Percentiles rank a stretch among this genome's conserved stretches.
Evolutionary conservation across 2,329 filamentous ascomycete genomes (phyloP).

Genomic region (Acrodontium crateriforme): DNA sequence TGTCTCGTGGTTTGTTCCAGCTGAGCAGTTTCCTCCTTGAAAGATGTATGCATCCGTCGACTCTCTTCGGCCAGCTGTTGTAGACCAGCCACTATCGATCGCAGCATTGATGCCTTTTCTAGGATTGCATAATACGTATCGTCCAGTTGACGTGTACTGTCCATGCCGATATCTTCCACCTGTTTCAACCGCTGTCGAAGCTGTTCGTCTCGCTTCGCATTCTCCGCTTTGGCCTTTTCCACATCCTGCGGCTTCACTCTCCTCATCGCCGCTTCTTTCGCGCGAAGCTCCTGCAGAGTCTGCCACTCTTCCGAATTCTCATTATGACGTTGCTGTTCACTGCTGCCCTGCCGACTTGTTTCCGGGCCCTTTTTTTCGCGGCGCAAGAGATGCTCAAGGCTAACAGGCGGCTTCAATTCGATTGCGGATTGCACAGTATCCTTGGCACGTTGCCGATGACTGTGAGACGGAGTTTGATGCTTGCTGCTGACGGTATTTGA

Average conservation of each 20-base stretch:
- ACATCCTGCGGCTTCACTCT: constrained; percentile 26
- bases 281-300: constrained; percentile 6
- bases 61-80: constrained; percentile 53
- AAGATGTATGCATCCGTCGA: constrained; percentile 29
- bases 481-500: constrained; percentile 5
- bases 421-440: constrained; percentile 28
- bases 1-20: constrained; percentile 46
- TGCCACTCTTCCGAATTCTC: constrained; percentile 4
- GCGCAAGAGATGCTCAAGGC: constrained; percentile 29
- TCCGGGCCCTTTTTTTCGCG: constrained; percentile 18
- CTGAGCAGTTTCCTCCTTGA: constrained; percentile 45
- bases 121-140: constrained; percentile 61
- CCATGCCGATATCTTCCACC: constrained; percentile 44
- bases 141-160: constrained; percentile 51
- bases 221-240: constrained; percentile 23
- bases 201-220: constrained; percentile 26
- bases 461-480: background rate
- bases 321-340: constrained; percentile 1
- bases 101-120: constrained; percentile 51
- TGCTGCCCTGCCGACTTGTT: background rate
- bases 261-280: constrained; percentile 7
- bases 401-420: constrained; percentile 30
- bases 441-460: constrained; percentile 1
- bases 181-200: constrained; percentile 26
- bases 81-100: constrained; percentile 49